These are phyloP conservation scores for Pleurotus pulmonarius DNA, from an alignment of 768 basidiomycete species.

Conservation along the genomic window DNA sequence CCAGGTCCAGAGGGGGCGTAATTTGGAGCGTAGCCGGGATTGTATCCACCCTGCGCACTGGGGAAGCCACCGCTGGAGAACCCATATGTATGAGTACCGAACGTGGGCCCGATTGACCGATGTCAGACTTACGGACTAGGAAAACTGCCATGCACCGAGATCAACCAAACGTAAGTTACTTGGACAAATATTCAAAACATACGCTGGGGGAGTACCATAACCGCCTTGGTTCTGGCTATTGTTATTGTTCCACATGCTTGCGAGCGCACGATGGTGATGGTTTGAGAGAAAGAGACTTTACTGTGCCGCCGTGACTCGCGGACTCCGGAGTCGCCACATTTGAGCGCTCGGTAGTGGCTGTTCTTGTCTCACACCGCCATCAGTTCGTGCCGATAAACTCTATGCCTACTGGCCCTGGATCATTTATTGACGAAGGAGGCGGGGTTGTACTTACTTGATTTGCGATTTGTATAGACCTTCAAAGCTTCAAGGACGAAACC, in stretches of 20 bases:
- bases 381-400: too few relatives aligned
- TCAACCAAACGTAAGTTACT: slow-evolving; percentile 7
- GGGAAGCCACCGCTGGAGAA: slow-evolving; percentile 11
- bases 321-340: too few relatives aligned
- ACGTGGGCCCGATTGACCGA: slow-evolving; percentile 12
- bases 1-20: slow-evolving; percentile 16
- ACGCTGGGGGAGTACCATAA: slow-evolving; percentile 19
- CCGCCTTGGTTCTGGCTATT: slow-evolving; percentile 19
- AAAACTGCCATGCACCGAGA: slow-evolving; percentile 17
- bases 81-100: not conserved
- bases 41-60: slow-evolving; percentile 26
- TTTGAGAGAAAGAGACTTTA: too few relatives aligned
- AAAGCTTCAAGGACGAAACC: too few relatives aligned
- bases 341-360: too few relatives aligned
- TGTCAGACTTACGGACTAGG: slow-evolving; percentile 21
- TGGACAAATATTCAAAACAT: not conserved
- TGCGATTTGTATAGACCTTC: too few relatives aligned
- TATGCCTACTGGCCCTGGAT: too few relatives aligned
- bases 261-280: too few relatives aligned
- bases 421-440: too few relatives aligned
- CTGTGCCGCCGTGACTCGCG: too few relatives aligned
- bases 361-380: too few relatives aligned
- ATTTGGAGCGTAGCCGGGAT: slow-evolving; percentile 38
- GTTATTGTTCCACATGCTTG: slow-evolving; percentile 30
- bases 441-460: too few relatives aligned